These are phyloP conservation scores for Pinus tabuliformis DNA, from an alignment of 75 land plant genomes.

Conservation along the genomic window DNA sequence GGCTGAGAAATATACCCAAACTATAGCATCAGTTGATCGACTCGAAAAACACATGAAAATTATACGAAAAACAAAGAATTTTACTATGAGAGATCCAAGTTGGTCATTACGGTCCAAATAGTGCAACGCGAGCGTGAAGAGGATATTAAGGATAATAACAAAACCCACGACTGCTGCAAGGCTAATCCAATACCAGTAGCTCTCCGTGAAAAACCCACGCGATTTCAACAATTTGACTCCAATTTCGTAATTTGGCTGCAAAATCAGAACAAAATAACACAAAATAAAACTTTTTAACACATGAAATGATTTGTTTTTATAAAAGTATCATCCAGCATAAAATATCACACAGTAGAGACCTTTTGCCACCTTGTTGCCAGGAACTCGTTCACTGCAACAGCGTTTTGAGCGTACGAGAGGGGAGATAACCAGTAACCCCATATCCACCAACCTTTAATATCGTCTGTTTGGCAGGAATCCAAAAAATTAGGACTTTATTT, in stretches of 20 bases:
- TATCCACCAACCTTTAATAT: conserved; percentile 54
- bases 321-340: background rate
- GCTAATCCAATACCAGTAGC: conserved; percentile 67
- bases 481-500: too few species aligned
- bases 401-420: conserved; percentile 47
- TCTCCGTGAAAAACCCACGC: conserved; percentile 48
- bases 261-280: conserved; percentile 1
- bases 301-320: background rate
- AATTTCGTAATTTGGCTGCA: conserved; percentile 14
- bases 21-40: background rate
- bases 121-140: conserved; percentile 22
- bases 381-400: conserved; percentile 50
- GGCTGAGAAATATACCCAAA: conserved; percentile 19
- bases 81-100: conserved; percentile 7
- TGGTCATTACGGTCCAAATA: conserved; percentile 15
- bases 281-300: background rate
- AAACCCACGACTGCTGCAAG: conserved; percentile 40
- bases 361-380: conserved; percentile 36
- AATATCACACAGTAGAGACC: conserved; percentile 25
- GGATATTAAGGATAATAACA: conserved; percentile 42
- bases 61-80: conserved; percentile 35
- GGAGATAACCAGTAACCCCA: conserved; percentile 72
- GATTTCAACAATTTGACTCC: conserved; percentile 45
- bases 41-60: background rate
- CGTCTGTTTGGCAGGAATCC: conserved; percentile 10